Conservation (phyloP, 1,284 basidiomycete species). For the Ustilago lituana region DNA sequence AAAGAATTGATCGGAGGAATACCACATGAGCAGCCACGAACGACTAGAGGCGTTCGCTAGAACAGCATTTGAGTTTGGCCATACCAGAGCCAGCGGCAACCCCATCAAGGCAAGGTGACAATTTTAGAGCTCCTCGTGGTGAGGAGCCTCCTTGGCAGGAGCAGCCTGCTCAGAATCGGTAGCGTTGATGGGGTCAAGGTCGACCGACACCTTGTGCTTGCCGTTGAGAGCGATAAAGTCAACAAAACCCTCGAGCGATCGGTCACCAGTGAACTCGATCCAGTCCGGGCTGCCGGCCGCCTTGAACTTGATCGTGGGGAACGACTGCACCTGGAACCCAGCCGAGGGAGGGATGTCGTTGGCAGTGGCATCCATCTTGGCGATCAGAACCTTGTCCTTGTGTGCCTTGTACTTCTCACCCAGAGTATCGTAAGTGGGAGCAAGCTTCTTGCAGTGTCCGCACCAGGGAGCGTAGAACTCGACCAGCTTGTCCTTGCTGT, state of each 20-base stretch:
- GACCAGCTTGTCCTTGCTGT: constrained; percentile 90
- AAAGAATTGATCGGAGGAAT: too few relatives aligned
- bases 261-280: constrained; percentile 73
- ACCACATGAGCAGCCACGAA: too few relatives aligned
- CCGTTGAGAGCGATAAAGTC: constrained; percentile 63
- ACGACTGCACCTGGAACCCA: constrained; percentile 79
- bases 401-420: constrained; percentile 82
- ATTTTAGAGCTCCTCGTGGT: constrained; percentile 50
- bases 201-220: constrained; percentile 62
- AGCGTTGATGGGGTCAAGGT: constrained; percentile 47
- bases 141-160: constrained; percentile 25
- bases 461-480: constrained; percentile 96
- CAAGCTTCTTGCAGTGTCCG: constrained; percentile 86
- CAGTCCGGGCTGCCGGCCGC: constrained; percentile 85
- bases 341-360: constrained; percentile 91
- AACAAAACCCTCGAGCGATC: constrained; percentile 64
- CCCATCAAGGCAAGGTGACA: too few relatives aligned
- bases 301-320: constrained; percentile 98
- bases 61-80: too few relatives aligned
- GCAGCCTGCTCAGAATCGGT: constrained; percentile 33
- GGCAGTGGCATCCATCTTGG: constrained; percentile 93
- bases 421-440: constrained; percentile 91
- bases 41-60: too few relatives aligned
- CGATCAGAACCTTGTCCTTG: constrained; percentile 82
- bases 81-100: too few relatives aligned